These are phyloP conservation scores for Arachis monticola DNA, from an alignment of 331 rosid genomes.

Conservation along the genomic window DNA sequence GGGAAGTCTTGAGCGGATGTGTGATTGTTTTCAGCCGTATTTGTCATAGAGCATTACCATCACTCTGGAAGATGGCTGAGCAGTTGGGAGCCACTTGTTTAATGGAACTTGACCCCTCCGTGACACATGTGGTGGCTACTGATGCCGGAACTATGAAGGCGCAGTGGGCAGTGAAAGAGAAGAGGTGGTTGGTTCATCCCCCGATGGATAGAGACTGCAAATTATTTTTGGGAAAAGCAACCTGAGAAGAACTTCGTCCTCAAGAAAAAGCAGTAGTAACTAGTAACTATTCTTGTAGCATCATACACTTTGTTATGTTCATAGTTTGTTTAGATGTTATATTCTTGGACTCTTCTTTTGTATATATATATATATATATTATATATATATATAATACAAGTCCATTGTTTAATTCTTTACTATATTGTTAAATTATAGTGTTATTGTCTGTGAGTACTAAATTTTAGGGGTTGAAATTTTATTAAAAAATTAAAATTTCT, in stretches of 20 bases:
- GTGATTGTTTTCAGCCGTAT: slow-evolving; percentile 69
- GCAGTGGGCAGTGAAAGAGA: slow-evolving; percentile 73
- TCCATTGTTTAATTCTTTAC: too few relatives aligned
- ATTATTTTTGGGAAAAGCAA: slow-evolving; percentile 75
- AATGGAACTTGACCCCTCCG: slow-evolving; percentile 56
- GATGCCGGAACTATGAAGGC: slow-evolving; percentile 87
- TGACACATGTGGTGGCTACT: slow-evolving; percentile 77
- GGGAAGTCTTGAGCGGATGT: slow-evolving; percentile 64
- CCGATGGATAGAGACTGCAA: slow-evolving; percentile 78
- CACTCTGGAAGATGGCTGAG: slow-evolving; percentile 77
- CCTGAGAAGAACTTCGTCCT: slow-evolving; percentile 65
- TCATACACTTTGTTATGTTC: neutral
- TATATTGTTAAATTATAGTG: too few relatives aligned
- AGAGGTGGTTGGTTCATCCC: slow-evolving; percentile 76
- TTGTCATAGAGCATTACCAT: slow-evolving; percentile 49
- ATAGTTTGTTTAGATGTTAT: neutral
- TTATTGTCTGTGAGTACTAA: too few relatives aligned
- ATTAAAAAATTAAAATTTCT: too few relatives aligned
- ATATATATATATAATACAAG: too few relatives aligned
- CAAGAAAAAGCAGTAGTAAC: slow-evolving; percentile 40
- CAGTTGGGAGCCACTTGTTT: slow-evolving; percentile 83
- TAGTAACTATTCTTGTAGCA: neutral
- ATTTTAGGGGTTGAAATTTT: too few relatives aligned
- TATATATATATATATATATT: too few relatives aligned
- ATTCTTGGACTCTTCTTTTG: too few relatives aligned